Evolutionary conservation across 2,329 filamentous ascomycete species (phyloP).

Genomic region (Epichloe sylvatica): DNA sequence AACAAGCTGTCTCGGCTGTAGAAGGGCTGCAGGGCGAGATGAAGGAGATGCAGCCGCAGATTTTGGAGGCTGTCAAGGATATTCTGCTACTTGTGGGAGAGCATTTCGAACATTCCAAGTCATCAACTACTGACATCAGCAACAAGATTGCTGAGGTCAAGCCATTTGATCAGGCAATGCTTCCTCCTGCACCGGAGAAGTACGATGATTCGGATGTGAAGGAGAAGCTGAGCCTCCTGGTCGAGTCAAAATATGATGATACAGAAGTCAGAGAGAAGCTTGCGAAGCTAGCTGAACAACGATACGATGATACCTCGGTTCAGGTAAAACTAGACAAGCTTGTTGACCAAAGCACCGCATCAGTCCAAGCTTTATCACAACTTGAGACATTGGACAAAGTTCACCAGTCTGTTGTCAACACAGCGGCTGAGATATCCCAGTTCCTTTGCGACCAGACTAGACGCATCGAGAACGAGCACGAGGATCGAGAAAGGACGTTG

Average conservation of each 20-base stretch:
- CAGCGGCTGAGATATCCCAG: constrained; percentile 68
- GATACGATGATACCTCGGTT: constrained; percentile 17
- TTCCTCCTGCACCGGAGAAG: constrained; percentile 44
- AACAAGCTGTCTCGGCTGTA: constrained; percentile 58
- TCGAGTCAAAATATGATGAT: constrained; percentile 41
- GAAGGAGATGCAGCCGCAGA: constrained; percentile 73
- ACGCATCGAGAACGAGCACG: constrained; percentile 61
- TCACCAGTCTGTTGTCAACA: constrained; percentile 72
- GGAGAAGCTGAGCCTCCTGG: constrained; percentile 21
- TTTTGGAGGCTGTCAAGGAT: constrained; percentile 74
- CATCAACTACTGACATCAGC: constrained; percentile 40
- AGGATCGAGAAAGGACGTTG: constrained; percentile 63
- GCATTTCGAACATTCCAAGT: constrained; percentile 79
- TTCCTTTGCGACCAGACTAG: constrained; percentile 68
- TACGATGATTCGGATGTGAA: constrained; percentile 21
- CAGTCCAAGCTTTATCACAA: constrained; percentile 57
- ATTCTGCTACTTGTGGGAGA: constrained; percentile 70
- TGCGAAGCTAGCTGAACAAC: constrained; percentile 23
- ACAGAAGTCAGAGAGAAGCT: constrained; percentile 34
- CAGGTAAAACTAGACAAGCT: constrained; percentile 31
- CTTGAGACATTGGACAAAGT: constrained; percentile 79
- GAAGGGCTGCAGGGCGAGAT: constrained; percentile 66
- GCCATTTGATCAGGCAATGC: constrained; percentile 42
- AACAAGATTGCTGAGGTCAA: constrained; percentile 49
- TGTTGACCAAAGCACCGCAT: constrained; percentile 49